These are phyloP conservation scores for Fusarium verrucosum DNA, from an alignment of 2,329 filamentous ascomycete species.

Conservation along the genomic window DNA sequence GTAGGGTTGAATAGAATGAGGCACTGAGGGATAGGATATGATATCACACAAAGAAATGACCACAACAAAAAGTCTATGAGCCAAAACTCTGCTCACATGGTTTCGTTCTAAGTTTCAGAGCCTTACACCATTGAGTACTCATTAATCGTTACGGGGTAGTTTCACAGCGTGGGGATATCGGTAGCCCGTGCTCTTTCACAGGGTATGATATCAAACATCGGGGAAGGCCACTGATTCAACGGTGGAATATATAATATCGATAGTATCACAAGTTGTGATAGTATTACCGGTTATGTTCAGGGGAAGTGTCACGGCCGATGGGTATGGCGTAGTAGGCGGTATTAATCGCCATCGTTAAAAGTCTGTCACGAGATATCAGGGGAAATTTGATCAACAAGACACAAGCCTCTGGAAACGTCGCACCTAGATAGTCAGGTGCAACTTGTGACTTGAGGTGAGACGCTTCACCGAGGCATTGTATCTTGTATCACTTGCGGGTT, in stretches of 20 bases:
- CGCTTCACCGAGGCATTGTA: not conserved
- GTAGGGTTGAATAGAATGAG: too few species aligned
- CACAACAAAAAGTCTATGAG: not conserved
- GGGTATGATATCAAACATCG: too few species aligned
- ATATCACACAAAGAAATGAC: not conserved
- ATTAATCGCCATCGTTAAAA: not conserved
- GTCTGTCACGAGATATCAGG: not conserved
- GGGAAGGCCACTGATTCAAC: too few species aligned
- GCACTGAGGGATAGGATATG: not conserved
- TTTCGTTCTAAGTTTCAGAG: conserved; percentile 13
- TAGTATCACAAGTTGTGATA: too few species aligned
- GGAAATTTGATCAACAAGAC: not conserved
- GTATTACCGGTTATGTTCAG: not conserved
- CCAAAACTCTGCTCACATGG: not conserved
- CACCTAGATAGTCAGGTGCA: not conserved
- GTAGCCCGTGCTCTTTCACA: not conserved
- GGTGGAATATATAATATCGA: too few species aligned
- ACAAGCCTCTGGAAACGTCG: not conserved
- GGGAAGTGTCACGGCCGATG: not conserved
- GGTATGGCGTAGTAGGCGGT: not conserved
- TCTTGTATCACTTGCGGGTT: not conserved
- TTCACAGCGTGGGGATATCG: not conserved
- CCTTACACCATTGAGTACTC: not conserved
- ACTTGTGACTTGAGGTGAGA: not conserved
- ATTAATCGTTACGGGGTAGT: not conserved